Base-by-base conservation (phyloP, 1,284 basidiomycete species). In the Papiliotrema flavescens region DNA sequence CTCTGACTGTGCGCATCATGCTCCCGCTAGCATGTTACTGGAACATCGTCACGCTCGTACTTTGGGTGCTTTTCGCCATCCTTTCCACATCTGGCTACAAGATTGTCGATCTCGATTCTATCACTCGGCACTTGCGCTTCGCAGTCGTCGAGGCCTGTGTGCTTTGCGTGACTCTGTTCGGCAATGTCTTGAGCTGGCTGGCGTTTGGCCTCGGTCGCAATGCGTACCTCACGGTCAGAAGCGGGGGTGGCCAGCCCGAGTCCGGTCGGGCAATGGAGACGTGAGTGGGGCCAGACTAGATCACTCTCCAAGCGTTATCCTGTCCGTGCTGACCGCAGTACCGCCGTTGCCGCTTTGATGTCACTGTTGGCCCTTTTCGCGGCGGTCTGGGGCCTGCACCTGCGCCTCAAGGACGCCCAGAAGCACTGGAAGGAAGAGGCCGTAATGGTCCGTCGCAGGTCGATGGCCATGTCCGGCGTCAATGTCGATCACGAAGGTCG, bases 11-110 rank as follows among this genome's bases (percentile, higher is more conserved):
- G 11, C 57, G 69, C 13, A 63, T 66, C 39, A 64, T 70, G 50
- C 60, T 75, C 2, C 73, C 73, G 1, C 49, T 73, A 6, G 64
- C 73, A 13, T 72, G 71, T 49, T 75, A 75, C 54, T 75, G 73
- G 73, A 55, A 65, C 37, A 72, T 75, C 46, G 62, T 73, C 49
- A 64, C 62, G 11, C 53, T 69, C 17, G 53, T 72, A 53, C 51
- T 58, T 39, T 75, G 73, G 73, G 61, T 67, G 13, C 24, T 59
- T 6, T 59, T 75, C n/a, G 60, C 69, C 35, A 58, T 66, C 47
- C 55, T 59, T 39, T 41, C 54, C 0, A 49, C 64, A 3, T 48
- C 63, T 11, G 70, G 65, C 20, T 72, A 69, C 58, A 42, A 37
- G 11, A 71, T 73, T 54, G 54, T 59, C 8, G 67, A 71, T 23